Conservation (phyloP, 2,329 filamentous ascomycete species). For the Sclerotinia subarctica region DNA sequence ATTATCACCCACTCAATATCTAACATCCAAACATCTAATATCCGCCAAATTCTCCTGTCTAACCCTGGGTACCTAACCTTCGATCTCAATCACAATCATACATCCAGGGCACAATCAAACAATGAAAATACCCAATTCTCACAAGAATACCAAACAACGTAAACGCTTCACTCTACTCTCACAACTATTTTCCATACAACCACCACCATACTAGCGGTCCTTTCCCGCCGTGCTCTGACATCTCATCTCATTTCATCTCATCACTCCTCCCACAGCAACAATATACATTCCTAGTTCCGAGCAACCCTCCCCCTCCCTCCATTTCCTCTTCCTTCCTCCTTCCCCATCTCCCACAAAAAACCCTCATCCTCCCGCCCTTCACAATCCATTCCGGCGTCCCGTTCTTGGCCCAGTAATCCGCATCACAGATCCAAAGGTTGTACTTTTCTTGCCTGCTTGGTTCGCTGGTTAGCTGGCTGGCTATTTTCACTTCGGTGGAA, state of each 20-base stretch:
- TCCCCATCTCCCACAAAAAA: neutral
- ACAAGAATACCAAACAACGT: neutral
- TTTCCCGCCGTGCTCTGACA: neutral
- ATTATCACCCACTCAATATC: too few relatives aligned
- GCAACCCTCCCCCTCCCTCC: too few relatives aligned
- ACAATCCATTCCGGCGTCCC: neutral
- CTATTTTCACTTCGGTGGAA: neutral
- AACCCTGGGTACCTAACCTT: neutral
- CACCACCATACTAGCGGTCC: neutral
- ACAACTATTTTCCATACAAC: neutral
- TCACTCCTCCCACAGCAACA: neutral
- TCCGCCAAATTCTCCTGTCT: neutral
- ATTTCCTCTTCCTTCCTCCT: too few relatives aligned
- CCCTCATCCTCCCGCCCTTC: too few relatives aligned
- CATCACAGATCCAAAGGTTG: neutral
- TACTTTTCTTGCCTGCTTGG: too few relatives aligned
- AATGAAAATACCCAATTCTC: neutral
- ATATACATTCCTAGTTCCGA: neutral
- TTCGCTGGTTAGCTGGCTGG: too few relatives aligned
- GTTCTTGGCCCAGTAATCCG: too few relatives aligned
- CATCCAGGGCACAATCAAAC: neutral
- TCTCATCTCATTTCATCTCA: too few relatives aligned
- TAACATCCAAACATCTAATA: neutral
- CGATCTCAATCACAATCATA: neutral
- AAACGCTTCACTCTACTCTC: too few relatives aligned